phyloP scores from a whole-genome alignment of 2,329 filamentous ascomycete genomes.

The Thermothelomyces thermophilus region DNA sequence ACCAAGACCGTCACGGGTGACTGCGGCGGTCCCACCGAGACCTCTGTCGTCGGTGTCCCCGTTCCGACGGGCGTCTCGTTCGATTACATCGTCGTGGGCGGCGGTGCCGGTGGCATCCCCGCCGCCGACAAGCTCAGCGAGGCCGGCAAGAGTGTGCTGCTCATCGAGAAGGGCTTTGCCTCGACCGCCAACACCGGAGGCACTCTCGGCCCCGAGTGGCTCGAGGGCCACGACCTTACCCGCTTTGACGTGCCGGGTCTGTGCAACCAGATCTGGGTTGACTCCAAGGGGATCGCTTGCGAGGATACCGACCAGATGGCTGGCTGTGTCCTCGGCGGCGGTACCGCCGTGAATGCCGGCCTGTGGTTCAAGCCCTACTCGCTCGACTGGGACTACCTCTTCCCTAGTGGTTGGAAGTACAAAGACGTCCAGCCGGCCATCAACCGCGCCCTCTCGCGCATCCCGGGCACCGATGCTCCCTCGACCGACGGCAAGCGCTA shows the following conservation, averaged over 20 bases:
- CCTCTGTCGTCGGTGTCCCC: constrained; percentile 28
- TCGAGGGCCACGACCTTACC: constrained; percentile 49
- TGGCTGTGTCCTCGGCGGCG: constrained; percentile 58
- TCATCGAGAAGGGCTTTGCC: constrained; percentile 48
- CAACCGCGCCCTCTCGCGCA: constrained; percentile 52
- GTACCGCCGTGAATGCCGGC: constrained; percentile 55
- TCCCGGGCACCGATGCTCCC: constrained; percentile 56
- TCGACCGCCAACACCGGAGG: constrained; percentile 57
- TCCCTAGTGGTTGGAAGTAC: constrained; percentile 59
- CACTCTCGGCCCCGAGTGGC: constrained; percentile 51
- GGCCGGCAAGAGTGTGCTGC: constrained; percentile 52
- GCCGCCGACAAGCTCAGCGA: constrained; percentile 56
- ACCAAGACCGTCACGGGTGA: constrained; percentile 28
- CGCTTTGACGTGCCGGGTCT: constrained; percentile 61
- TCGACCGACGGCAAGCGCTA: constrained; percentile 57
- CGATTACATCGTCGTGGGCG: constrained; percentile 57
- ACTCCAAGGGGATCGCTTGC: constrained; percentile 55
- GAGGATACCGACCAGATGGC: constrained; percentile 61
- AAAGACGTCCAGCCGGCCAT: constrained; percentile 51
- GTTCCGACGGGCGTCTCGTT: constrained; percentile 39
- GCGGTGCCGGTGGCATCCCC: constrained; percentile 51
- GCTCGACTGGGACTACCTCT: constrained; percentile 58
- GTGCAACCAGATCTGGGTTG: constrained; percentile 59
- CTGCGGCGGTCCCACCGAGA: constrained; percentile 24
- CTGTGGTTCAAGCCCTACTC: constrained; percentile 59